Evolutionary conservation across 2,329 filamentous ascomycete genomes (phyloP), one percentile per base, ranked within the genome.

Genomic region (Colletotrichum sp.): DNA sequence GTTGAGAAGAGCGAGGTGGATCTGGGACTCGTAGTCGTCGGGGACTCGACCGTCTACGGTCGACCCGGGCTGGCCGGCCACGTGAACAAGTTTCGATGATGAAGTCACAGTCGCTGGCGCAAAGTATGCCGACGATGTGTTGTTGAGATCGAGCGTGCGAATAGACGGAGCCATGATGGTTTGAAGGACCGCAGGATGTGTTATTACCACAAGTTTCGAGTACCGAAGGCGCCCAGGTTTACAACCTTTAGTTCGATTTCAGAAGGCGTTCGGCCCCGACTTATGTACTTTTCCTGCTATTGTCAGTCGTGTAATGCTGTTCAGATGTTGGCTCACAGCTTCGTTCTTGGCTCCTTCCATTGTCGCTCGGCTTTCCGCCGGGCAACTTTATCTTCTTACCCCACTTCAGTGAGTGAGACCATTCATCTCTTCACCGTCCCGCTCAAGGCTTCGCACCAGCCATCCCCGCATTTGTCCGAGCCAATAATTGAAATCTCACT

Each of bases 21-120:
- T 84, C 74, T 87, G 86, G 3, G 84, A 85, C 69, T 85, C 84
- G 73, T 86, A 85, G 76, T 86, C 84, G 3, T 72, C 57, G 1
- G 86, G 85, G 0, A 84, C 80, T 5, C 68, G 36, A 16, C 84
- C 83, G 22, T 82, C 76, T 52, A 81, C 80, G 64, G 80, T 79
- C 39, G 72, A 79, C n/a, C 85, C 85, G 6, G 80, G 77, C 72
- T 86, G 85, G 5, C 85, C 86, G 2, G 84, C 79, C n/a, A 85
- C 76, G 63, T 84, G 82, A 12, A 83, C 65, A 6, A 80, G 70
- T 15, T 55, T 68, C 9, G 72, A 73, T 4, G 78, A 69, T 68
- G 77, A 73, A 25, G 64, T 63, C 32, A 75, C 77, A 19, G 71
- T 79, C 19, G 81, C 82, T 19, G 81, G 78, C 4, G 77, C 79